Evolutionary conservation across 306 rosid species (phyloP).

Genomic region (Delonix regia): DNA sequence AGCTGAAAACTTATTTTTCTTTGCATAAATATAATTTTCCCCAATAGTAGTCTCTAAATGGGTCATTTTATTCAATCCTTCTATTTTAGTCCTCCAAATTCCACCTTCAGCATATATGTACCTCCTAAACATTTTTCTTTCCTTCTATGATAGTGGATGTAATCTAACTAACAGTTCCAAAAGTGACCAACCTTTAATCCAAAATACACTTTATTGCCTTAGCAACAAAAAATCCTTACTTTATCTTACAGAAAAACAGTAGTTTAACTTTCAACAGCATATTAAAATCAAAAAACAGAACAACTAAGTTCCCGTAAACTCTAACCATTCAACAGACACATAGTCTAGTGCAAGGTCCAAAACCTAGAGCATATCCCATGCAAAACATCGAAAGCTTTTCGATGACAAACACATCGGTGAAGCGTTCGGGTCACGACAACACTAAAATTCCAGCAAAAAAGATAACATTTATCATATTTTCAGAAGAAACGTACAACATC

Average conservation of each 20-base stretch:
- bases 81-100: not conserved
- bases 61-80: not conserved
- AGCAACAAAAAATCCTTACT: not conserved
- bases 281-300: not conserved
- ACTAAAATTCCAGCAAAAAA: not conserved
- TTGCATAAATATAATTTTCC: not conserved
- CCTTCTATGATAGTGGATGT: not conserved
- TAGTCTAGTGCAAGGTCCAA: not conserved
- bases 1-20: not conserved
- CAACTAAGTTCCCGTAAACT: not conserved
- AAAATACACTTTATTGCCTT: not conserved
- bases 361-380: not conserved
- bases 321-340: not conserved
- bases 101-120: not conserved
- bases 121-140: not conserved
- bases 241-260: not conserved
- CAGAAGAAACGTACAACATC: too few relatives aligned
- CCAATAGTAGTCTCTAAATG: not conserved
- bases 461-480: not conserved
- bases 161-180: not conserved
- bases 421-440: not conserved
- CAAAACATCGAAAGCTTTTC: not conserved
- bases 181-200: not conserved
- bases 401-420: not conserved
- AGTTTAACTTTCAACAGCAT: not conserved